Evolutionary conservation across 768 basidiomycete genomes (phyloP).

Genomic region (Scleroderma citrinum): DNA sequence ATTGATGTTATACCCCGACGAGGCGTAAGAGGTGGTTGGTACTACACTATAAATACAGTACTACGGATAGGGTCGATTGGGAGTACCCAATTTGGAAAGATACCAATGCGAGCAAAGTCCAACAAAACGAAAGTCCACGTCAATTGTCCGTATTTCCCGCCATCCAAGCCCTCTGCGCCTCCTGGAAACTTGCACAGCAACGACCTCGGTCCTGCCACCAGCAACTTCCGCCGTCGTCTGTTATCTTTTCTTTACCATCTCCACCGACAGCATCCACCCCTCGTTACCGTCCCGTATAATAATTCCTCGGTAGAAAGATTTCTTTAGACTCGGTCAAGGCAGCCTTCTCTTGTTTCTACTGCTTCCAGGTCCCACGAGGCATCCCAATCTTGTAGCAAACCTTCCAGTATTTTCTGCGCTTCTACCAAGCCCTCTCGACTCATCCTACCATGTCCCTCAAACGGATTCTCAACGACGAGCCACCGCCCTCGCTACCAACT

Average conservation of each 20-base stretch:
- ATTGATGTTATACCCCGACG: constrained; percentile 78
- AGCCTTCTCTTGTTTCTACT: constrained; percentile 2
- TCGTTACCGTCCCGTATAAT: background rate
- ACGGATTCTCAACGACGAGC: constrained; percentile 74
- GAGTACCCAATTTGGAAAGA: constrained; percentile 25
- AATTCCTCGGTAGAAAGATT: background rate
- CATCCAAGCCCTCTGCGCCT: constrained; percentile 18
- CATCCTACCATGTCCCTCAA: constrained; percentile 60
- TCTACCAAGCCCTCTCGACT: constrained; percentile 6
- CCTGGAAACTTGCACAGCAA: constrained; percentile 16
- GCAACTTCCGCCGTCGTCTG: constrained; percentile 1
- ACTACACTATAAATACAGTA: no score
- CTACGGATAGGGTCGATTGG: background rate
- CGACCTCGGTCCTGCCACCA: constrained; percentile 8
- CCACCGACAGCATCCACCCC: background rate
- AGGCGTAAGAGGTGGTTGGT: constrained; percentile 28
- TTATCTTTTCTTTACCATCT: constrained; percentile 1
- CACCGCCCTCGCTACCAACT: constrained; percentile 32
- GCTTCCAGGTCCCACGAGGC: constrained; percentile 33
- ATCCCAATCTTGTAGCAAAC: constrained; percentile 2
- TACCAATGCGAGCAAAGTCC: constrained; percentile 31
- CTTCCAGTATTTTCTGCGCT: constrained; percentile 9
- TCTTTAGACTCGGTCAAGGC: background rate
- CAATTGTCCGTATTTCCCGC: constrained; percentile 27
- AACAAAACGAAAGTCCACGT: constrained; percentile 31